A percentile compares a stretch with the other conserved stretches of the same genome.
Evolutionary conservation across 345 rosid species (phyloP).

Genomic region (Mangifera indica): DNA sequence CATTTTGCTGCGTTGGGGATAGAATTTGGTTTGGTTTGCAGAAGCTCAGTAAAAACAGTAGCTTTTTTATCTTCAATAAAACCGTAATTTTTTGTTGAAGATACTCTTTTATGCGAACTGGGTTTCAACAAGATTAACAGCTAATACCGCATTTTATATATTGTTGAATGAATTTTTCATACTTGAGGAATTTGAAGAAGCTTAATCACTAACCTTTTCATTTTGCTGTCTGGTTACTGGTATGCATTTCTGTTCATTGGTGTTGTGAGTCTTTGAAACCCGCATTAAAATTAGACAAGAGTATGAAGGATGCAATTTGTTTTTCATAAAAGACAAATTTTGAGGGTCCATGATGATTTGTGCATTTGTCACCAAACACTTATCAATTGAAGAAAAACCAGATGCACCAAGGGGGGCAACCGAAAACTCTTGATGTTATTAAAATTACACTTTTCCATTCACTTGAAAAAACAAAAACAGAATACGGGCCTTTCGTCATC

Average conservation of each 20-base stretch:
- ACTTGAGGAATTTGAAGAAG: no score
- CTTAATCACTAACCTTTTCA: no score
- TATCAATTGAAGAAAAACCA: conserved; percentile 8
- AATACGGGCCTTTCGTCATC: conserved; percentile 10
- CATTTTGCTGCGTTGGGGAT: background rate
- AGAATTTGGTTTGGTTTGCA: no score
- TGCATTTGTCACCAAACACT: background rate
- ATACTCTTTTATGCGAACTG: no score
- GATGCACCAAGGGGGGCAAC: conserved; percentile 15
- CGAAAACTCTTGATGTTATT: conserved; percentile 14
- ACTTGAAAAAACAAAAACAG: conserved; percentile 2
- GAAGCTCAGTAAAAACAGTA: no score
- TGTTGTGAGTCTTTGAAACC: background rate
- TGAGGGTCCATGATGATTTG: conserved; percentile 5
- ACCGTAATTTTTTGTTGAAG: no score
- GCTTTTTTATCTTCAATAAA: no score
- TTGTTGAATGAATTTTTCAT: no score
- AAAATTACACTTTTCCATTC: conserved; percentile 17
- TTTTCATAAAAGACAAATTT: background rate
- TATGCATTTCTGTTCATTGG: background rate
- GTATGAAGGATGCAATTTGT: background rate
- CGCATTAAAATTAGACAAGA: no score
- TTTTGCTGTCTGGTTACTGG: no score
- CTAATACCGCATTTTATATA: no score
- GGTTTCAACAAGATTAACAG: no score